Evolutionary conservation across 2,329 filamentous ascomycete species (phyloP).

Genomic region (Zarea fungicola): DNA sequence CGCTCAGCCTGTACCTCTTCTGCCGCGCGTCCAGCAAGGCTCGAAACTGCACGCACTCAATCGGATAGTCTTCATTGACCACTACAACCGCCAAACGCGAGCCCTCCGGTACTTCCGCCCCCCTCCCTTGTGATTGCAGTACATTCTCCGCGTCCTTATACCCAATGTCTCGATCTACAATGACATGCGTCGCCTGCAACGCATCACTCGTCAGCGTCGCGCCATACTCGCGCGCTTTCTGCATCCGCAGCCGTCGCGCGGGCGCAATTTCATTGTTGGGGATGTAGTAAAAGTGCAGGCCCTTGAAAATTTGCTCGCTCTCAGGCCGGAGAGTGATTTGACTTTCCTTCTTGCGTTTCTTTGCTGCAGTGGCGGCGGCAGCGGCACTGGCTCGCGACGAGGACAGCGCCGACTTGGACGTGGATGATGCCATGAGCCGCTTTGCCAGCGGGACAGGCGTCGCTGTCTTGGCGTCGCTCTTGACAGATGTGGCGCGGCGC

Average conservation of each 20-base stretch:
- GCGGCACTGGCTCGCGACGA: constrained; percentile 17
- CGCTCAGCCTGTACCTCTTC: constrained; percentile 54
- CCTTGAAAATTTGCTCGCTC: constrained; percentile 53
- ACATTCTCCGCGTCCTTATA: constrained; percentile 59
- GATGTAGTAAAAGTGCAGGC: constrained; percentile 67
- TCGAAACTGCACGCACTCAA: constrained; percentile 60
- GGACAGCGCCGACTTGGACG: background rate
- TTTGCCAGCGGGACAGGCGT: background rate
- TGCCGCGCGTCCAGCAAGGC: constrained; percentile 54
- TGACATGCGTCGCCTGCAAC: constrained; percentile 64
- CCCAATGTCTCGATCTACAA: constrained; percentile 66
- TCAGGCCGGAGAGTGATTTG: constrained; percentile 43
- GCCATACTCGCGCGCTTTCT: constrained; percentile 69
- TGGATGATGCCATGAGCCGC: background rate
- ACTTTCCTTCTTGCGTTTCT: constrained; percentile 44
- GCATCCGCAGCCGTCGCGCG: constrained; percentile 64
- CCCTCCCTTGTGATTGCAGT: constrained; percentile 13
- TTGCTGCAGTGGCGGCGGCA: constrained; percentile 13
- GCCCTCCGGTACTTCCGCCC: too few relatives aligned
- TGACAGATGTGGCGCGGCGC: constrained; percentile 9
- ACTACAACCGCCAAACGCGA: constrained; percentile 44
- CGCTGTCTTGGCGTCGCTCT: constrained; percentile 13
- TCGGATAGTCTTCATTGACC: constrained; percentile 63
- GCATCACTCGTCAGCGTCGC: constrained; percentile 63
- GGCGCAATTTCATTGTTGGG: constrained; percentile 72